Evolutionary conservation across 352 stramenopile genomes (phyloP).

Genomic region (Pythium oligandrum): DNA sequence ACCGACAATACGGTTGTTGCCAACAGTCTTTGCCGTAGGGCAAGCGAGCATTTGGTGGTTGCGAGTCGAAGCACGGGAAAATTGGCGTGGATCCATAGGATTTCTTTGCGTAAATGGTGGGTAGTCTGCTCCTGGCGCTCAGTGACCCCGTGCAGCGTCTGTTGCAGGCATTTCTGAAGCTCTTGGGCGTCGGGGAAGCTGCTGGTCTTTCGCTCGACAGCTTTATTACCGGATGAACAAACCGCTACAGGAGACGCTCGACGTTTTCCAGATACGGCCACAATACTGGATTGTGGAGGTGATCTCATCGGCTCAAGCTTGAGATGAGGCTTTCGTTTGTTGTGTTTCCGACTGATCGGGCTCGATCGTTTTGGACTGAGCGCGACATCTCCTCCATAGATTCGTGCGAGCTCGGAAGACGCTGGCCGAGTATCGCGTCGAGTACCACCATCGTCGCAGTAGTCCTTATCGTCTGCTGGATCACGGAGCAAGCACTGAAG

Average conservation of each 20-base stretch:
- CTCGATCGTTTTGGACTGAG: too few relatives aligned
- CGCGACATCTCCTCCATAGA: background rate
- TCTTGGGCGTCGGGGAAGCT: too few relatives aligned
- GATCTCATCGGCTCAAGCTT: too few relatives aligned
- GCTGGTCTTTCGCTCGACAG: too few relatives aligned
- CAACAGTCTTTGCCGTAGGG: conserved; percentile 36
- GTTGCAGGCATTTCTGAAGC: too few relatives aligned
- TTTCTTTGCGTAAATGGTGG: conserved; percentile 28
- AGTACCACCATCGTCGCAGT: background rate
- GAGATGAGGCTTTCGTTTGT: too few relatives aligned
- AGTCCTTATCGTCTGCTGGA: conserved; percentile 5
- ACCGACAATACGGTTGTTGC: conserved; percentile 26
- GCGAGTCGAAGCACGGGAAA: conserved; percentile 50
- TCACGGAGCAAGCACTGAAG: conserved; percentile 17
- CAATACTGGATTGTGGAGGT: too few relatives aligned
- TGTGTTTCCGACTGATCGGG: too few relatives aligned
- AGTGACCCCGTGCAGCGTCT: background rate
- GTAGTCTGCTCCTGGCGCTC: background rate
- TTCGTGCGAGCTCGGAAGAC: background rate
- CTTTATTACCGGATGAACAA: too few relatives aligned
- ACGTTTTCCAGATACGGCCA: too few relatives aligned
- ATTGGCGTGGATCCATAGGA: conserved; percentile 62
- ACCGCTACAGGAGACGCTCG: too few relatives aligned
- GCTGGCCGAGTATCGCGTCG: background rate
- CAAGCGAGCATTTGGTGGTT: conserved; percentile 35